Evolutionary conservation across 176 grass and related monocot genomes (phyloP).

Genomic region (Chloris gayana): DNA sequence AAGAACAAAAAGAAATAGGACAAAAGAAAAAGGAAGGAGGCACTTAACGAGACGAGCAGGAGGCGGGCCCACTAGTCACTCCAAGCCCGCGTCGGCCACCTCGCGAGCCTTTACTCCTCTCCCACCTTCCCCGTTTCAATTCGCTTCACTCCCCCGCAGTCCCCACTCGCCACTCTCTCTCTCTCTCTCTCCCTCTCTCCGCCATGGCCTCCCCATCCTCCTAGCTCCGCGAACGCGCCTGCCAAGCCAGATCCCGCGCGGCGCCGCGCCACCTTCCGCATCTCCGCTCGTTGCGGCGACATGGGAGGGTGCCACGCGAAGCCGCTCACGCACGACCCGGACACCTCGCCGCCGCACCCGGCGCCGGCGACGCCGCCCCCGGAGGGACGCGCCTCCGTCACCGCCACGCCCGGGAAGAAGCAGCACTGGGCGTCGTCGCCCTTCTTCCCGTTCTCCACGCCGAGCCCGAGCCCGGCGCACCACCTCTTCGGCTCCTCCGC

Average conservation of each 20-base stretch:
- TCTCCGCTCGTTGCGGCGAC: neutral
- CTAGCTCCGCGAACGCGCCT: neutral
- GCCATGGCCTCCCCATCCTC: conserved; percentile 42
- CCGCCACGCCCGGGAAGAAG: conserved; percentile 29
- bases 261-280: conserved; percentile 6
- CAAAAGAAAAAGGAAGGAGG: neutral
- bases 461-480: conserved; percentile 63
- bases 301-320: conserved; percentile 65
- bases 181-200: neutral
- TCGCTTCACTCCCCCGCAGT: conserved; percentile 28
- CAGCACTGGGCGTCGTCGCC: conserved; percentile 45
- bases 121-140: conserved; percentile 49
- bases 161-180: conserved; percentile 22
- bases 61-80: conserved; percentile 11
- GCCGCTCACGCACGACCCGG: conserved; percentile 58
- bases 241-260: conserved; percentile 42
- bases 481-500: conserved; percentile 56
- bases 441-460: conserved; percentile 37
- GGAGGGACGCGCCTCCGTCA: neutral
- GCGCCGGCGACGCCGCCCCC: conserved; percentile 33
- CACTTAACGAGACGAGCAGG: neutral
- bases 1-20: neutral
- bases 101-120: conserved; percentile 32
- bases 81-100: conserved; percentile 29
- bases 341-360: conserved; percentile 39